Base-by-base conservation (phyloP, 768 basidiomycete species). In the Favolaschia claudopus region DNA sequence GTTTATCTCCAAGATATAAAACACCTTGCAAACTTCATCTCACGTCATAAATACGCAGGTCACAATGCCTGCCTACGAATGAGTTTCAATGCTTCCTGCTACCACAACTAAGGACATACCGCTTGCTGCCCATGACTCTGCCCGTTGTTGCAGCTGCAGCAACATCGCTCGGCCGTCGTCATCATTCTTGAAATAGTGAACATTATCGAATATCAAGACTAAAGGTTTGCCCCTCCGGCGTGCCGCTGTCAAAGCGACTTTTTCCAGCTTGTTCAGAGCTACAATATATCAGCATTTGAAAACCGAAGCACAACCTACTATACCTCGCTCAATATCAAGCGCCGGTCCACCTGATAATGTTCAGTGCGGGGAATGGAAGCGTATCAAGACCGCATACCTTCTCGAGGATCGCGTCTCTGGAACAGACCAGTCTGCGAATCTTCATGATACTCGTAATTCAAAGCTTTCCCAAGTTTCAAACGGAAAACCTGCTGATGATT, bases 371-470 rank as follows among this genome's bases (percentile, higher is more conserved):
- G 24, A 20, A 10, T 12, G 37, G 34, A 17, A 10, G 32, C 60
- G 46, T 45, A 55, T 39, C 5, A 25, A 47, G 25, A 24, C 37
- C 5, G 60, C 58, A 56, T 46, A 81, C 85, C 92, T 81, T 95
- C 93, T 69, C 89, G 75, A 17, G 93, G 93, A 76, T 96, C 93
- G 36, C 88, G 79, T 54, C 93, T 75, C 68, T 92, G 91, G 75
- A 95, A 95, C 20, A 96, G 73, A 8, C 87, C 88, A 3, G 85
- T 87, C 70, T 92, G 91, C 24, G 87, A 89, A 69, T 92, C 91
- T 74, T 92, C 91, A 60, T 90, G 88, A 76, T 82, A 95, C 70
- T 96, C 94, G 67, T 88, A 94, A 66, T 94, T 92, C 37, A 95
- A 75, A 12, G 91, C 88, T 72, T 93, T 93, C 43, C 94, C 94